phyloP scores from a whole-genome alignment of 208 protist species.

The Crithidia acanthocephali region DNA sequence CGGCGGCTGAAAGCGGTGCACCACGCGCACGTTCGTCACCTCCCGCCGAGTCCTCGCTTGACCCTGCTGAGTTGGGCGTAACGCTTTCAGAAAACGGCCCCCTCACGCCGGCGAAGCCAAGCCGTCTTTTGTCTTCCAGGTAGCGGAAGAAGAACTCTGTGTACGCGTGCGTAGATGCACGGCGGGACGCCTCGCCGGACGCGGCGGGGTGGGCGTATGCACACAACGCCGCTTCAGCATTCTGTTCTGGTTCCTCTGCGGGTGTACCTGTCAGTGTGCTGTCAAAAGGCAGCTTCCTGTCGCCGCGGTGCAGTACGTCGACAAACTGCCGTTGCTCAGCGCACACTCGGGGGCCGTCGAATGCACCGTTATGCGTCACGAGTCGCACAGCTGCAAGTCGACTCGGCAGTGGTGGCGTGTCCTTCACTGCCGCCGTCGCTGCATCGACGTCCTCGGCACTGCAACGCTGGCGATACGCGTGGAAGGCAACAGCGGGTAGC shows the following conservation, averaged over 20 bases:
- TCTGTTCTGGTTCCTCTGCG: no score
- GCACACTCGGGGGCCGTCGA: conserved; percentile 10
- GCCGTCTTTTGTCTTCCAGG: neutral
- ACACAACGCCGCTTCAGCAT: no score
- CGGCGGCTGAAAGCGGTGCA: neutral
- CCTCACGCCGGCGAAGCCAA: no score
- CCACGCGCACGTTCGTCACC: no score
- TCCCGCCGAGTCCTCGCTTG: no score
- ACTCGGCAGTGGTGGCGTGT: neutral
- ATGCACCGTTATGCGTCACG: conserved; percentile 31
- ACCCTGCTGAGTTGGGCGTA: no score
- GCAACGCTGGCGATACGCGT: neutral
- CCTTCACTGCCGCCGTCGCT: neutral
- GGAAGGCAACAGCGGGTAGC: conserved; percentile 11
- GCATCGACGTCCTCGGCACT: neutral
- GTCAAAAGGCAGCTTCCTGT: neutral
- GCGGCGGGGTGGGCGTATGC: neutral
- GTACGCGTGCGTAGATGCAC: neutral
- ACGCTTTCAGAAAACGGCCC: no score
- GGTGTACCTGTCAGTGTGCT: no score
- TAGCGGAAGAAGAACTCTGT: conserved; percentile 5
- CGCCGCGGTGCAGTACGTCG: neutral
- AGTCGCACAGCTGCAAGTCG: conserved; percentile 24
- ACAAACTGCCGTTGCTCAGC: neutral
- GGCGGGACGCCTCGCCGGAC: neutral